Percentiles rank a stretch among this genome's conserved stretches.
Conservation (phyloP, 768 basidiomycete species). For the Strobilomyces confusus region DNA sequence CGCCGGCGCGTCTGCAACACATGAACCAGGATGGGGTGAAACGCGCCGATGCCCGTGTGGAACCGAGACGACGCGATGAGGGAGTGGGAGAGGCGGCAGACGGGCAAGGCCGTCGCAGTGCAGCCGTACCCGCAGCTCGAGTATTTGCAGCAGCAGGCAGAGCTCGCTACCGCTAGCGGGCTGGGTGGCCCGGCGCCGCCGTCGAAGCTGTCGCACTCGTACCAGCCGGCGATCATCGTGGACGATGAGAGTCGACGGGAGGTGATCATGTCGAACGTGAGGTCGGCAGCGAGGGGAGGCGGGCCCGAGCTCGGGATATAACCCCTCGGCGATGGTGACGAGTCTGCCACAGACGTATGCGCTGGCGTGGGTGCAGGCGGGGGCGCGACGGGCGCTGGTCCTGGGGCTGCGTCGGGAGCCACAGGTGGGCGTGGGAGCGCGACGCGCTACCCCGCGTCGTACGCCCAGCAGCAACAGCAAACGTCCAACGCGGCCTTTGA, state of each 20-base stretch:
- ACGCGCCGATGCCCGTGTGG: constrained; percentile 87
- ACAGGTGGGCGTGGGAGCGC: background rate
- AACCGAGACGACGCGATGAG: constrained; percentile 93
- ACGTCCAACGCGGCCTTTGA: constrained; percentile 49
- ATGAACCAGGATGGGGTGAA: constrained; percentile 83
- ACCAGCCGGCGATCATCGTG: constrained; percentile 57
- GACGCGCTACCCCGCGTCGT: constrained; percentile 59
- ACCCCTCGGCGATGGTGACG: constrained; percentile 51
- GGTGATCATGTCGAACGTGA: constrained; percentile 75
- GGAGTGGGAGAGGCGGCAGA: constrained; percentile 92
- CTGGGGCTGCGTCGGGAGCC: background rate
- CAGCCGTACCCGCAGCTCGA: constrained; percentile 89
- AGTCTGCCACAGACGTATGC: constrained; percentile 75
- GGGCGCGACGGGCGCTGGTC: background rate
- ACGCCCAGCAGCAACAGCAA: constrained; percentile 42
- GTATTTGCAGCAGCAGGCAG: constrained; percentile 90
- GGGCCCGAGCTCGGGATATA: constrained; percentile 40
- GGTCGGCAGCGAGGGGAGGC: constrained; percentile 55
- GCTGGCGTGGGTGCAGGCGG: background rate
- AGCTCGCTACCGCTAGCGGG: constrained; percentile 65
- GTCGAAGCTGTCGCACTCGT: constrained; percentile 31
- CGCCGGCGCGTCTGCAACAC: constrained; percentile 82
- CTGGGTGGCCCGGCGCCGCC: constrained; percentile 42
- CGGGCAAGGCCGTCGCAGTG: constrained; percentile 64
- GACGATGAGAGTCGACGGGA: constrained; percentile 71